Conservation (phyloP, 1,284 basidiomycete genomes). For the Moesziomyces globuligerus region DNA sequence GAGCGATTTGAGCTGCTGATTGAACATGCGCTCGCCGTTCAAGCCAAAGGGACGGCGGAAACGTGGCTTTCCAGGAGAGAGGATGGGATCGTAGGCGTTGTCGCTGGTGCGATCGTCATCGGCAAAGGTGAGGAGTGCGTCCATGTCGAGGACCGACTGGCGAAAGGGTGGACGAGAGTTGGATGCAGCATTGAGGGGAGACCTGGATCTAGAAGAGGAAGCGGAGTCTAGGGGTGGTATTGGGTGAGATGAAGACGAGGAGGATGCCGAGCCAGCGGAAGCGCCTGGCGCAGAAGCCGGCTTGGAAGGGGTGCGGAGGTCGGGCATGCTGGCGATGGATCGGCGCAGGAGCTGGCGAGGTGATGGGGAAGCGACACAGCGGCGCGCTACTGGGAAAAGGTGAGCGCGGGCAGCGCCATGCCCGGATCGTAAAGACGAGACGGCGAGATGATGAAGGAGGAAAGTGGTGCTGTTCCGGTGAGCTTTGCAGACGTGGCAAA, state of each 20-base stretch:
- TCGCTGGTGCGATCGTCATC: slow-evolving; percentile 10
- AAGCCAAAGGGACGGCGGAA: slow-evolving; percentile 43
- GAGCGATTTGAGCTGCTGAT: slow-evolving; percentile 38
- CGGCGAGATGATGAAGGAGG: neutral
- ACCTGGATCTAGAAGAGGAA: slow-evolving; percentile 26
- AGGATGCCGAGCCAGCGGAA: slow-evolving; percentile 13
- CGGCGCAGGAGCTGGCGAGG: too few species aligned
- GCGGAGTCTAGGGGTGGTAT: slow-evolving; percentile 8
- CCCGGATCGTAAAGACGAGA: slow-evolving; percentile 3
- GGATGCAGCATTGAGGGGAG: slow-evolving; percentile 3
- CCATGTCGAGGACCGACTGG: slow-evolving; percentile 40
- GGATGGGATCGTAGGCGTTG: slow-evolving; percentile 9
- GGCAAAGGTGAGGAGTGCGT: slow-evolving; percentile 32
- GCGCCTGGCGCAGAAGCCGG: too few species aligned
- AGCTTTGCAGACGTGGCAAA: too few species aligned
- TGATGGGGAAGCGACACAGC: slow-evolving; percentile 4
- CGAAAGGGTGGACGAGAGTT: slow-evolving; percentile 15
- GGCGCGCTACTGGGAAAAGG: too few species aligned
- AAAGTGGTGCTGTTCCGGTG: neutral
- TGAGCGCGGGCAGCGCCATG: slow-evolving; percentile 17
- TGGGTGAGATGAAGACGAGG: slow-evolving; percentile 6
- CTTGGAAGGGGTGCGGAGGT: neutral
- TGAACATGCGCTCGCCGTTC: slow-evolving; percentile 33
- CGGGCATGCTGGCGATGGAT: neutral
- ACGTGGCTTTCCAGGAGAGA: slow-evolving; percentile 19